phyloP scores from a whole-genome alignment of 257 asterid species.

The Fraxinus excelsior region DNA sequence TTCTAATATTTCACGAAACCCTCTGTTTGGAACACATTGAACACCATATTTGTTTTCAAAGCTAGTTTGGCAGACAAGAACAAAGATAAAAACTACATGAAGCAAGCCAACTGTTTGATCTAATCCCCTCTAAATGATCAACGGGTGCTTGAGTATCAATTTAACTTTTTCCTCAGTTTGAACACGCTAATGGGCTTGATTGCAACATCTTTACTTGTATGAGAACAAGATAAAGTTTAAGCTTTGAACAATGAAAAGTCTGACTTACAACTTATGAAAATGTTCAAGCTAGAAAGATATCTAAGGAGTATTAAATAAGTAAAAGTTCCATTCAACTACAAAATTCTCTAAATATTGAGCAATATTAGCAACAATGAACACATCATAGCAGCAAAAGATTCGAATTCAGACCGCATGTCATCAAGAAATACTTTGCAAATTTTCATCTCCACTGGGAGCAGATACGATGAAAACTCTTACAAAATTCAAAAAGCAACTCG shows the following conservation, averaged over 20 bases:
- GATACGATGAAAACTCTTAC: neutral
- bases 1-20: neutral
- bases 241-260: neutral
- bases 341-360: neutral
- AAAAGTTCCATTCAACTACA: neutral
- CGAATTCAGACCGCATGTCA: neutral
- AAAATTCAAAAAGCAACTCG: neutral
- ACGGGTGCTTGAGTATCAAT: neutral
- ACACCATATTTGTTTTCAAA: neutral
- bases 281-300: neutral
- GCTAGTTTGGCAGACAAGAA: neutral
- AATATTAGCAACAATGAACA: too few species aligned
- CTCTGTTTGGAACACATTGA: neutral
- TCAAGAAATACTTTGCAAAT: too few species aligned
- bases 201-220: neutral
- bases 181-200: neutral
- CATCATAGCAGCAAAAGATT: neutral
- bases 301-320: neutral
- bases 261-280: neutral
- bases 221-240: neutral
- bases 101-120: neutral
- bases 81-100: neutral
- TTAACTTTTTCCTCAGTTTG: neutral
- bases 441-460: neutral
- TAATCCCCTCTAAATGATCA: neutral